Base-by-base conservation (phyloP, 768 basidiomycete genomes). In the Mrakia frigida region DNA sequence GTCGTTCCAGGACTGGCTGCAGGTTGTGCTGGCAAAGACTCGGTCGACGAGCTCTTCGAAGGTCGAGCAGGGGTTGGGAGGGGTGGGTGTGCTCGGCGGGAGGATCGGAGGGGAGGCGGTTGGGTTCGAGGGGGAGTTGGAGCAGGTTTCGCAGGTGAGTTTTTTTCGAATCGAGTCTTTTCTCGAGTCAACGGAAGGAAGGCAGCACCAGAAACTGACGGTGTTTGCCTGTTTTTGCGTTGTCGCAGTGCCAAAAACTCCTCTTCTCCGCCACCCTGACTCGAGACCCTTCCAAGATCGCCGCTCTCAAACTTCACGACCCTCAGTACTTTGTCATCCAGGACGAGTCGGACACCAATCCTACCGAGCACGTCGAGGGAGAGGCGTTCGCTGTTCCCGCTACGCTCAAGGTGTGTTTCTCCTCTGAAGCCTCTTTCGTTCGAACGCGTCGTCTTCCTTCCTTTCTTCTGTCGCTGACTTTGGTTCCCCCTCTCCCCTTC, bases 231-330 rank as follows among this genome's bases (percentile, higher is more conserved):
- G n/a, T n/a, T 50, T 21, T 50, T 18, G 46, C 21, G 43, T 46
- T 9, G 14, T n/a, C 16, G 16, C 79, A 86, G 84, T 97, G 95
- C 80, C 96, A 98, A 82, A 98, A 98, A 81, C 86, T 99, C 5
- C 86, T 99, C 11, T 97, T 99, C 85, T 97, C 94, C 14, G 97
- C 97, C 0, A 99, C 97, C 0, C 87, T 98, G 41, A 97, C 95
- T 0, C 88, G 90, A 13, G 94, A 98, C 84, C 96, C 97, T 0
- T 90, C 91, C n/a, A 95, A 92, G 80, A 90, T 98, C 60, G 90
- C 91, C 10, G 89, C 92, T 0, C 86, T 99, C 52, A 87, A 90
- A 65, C 84, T 99, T 53, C 85, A 88, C 75, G 84, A 91, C 74
- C 92, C 95, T 1, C 90, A 91, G 80, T 99, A 97, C 83, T 91